Conservation (phyloP, 306 rosid genomes). For the Oxytropis ochrocephala region DNA sequence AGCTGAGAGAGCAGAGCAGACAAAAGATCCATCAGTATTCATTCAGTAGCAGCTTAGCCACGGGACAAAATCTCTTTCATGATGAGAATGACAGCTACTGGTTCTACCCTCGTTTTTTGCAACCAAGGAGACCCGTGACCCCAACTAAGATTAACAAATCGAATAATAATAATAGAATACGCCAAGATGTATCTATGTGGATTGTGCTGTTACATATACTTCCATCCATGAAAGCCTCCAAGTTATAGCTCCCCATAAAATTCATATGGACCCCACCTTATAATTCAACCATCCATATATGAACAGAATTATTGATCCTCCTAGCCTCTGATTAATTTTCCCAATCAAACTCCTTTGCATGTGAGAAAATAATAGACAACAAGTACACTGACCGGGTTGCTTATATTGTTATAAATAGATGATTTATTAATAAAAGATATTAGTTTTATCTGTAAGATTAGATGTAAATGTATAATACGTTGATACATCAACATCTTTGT, state of each 20-base stretch:
- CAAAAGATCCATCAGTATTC: conserved; percentile 9
- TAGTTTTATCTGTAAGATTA: background rate
- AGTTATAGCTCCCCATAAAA: background rate
- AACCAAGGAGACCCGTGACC: conserved; percentile 32
- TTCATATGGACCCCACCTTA: background rate
- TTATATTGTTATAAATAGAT: background rate
- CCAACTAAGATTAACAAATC: conserved; percentile 21
- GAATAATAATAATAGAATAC: conserved; percentile 8
- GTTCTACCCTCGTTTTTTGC: conserved; percentile 19
- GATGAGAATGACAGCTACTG: conserved; percentile 23
- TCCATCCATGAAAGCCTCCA: background rate
- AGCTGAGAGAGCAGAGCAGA: conserved; percentile 8
- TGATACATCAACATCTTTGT: background rate
- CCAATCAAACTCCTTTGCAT: conserved; percentile 9
- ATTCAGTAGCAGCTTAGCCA: conserved; percentile 13
- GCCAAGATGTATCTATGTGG: conserved; percentile 3
- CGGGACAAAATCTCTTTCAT: conserved; percentile 28
- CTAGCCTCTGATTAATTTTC: background rate
- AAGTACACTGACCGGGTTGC: background rate
- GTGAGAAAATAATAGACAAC: background rate
- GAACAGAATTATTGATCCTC: background rate
- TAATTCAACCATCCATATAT: background rate
- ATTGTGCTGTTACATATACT: background rate
- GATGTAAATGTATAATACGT: background rate
- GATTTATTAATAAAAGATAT: background rate